Evolutionary conservation across 1,284 basidiomycete species (phyloP), one percentile per base, ranked within the genome.

Genomic region (Taiwanofungus camphoratus): DNA sequence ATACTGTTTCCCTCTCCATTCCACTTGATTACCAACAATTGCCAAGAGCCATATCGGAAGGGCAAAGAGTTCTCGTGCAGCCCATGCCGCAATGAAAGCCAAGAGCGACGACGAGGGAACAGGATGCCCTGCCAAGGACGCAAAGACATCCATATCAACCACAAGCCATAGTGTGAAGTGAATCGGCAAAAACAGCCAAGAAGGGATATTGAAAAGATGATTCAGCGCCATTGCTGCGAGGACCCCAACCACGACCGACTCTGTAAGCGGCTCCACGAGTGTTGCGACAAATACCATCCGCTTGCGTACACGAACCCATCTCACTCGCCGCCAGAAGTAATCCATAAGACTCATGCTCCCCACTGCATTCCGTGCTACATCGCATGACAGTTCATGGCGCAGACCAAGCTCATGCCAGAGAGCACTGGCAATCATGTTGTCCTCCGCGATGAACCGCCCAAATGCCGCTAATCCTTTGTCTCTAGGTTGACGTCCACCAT

Each of bases 221-320:
- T 60, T 60, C 38, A 82, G 56, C 36, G 82, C 77, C 48, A 74
- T 65, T 15, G 77, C 69, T 12, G 77, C 78, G 47, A 93, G 74
- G 16, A 76, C 42, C 13, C 87, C 82, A 22, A 84, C 69, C 13
- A 91, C 61, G 27, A 95, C 62, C 29, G 79, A 83, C 65, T 97
- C 93, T 11, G 92, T 95, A 57, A 95, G 78, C 1, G 94, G 93
- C 61, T 97, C 93, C 20, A 87, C 53, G 40, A 95, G 47, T 0
- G 92, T 95, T 4, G 91, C 91, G 5, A 76, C 71, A 26, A 89
- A 63, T 1, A 89, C 85, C 92, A 96, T 96, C 56, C 82, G 82
- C 61, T 94, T 95, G 42, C 93, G 79, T 20, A 96, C 93, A 33
- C 93, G 81, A 56, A 97, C 92, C 93, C 93, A 97, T 5, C 93